Conservation (phyloP, 257 asterid genomes). For the Solanum pennellii region DNA sequence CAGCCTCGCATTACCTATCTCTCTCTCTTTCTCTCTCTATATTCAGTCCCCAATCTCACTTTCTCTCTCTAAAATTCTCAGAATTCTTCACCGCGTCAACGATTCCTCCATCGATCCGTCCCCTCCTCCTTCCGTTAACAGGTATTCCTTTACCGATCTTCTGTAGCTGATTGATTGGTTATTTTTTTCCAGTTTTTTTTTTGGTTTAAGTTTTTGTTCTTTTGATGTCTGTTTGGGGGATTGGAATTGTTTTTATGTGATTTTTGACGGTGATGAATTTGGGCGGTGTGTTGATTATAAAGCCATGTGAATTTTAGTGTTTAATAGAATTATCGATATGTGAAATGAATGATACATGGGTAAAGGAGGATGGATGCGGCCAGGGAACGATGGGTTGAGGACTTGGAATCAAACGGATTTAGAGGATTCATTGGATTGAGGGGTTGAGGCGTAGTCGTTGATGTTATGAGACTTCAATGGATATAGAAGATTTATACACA, state of each 20-base stretch:
- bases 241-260: background rate
- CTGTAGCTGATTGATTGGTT: background rate
- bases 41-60: background rate
- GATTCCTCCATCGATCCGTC: background rate
- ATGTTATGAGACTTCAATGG: background rate
- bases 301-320: background rate
- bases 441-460: background rate
- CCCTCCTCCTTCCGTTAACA: background rate
- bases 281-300: background rate
- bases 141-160: background rate
- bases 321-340: background rate
- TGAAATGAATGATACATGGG: background rate
- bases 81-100: background rate
- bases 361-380: background rate
- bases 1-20: slow-evolving; percentile 2
- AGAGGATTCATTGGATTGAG: background rate
- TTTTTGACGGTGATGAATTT: background rate
- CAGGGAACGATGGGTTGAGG: background rate
- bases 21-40: background rate
- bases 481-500: background rate
- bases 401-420: background rate
- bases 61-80: background rate
- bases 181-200: background rate
- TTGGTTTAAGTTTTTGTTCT: background rate
- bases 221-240: background rate